A percentile compares a stretch with the other conserved stretches of the same genome.
phyloP scores from a whole-genome alignment of 2,329 filamentous ascomycete genomes.

The Cercospora zeina region DNA sequence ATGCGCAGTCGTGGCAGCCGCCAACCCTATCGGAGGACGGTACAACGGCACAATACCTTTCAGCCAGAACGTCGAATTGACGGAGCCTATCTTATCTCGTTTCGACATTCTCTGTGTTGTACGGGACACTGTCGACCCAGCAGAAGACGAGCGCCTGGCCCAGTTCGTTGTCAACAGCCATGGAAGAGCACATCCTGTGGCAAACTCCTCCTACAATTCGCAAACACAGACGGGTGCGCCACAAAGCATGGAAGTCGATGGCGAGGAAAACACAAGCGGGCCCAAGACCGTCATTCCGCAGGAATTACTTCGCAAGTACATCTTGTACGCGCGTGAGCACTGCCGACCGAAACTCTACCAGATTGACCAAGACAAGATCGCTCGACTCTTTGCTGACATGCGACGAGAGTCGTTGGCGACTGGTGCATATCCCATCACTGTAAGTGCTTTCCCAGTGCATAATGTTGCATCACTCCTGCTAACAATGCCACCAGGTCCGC shows the following conservation, averaged over 20 bases:
- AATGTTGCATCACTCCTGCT: not conserved
- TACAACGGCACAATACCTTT: constrained; percentile 98
- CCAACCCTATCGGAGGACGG: constrained; percentile 92
- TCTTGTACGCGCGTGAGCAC: constrained; percentile 87
- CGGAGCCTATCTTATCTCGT: constrained; percentile 94
- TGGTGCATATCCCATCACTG: constrained; percentile 95
- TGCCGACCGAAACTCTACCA: constrained; percentile 92
- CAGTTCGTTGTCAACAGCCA: constrained; percentile 95
- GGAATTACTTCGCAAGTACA: constrained; percentile 91
- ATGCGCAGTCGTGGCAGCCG: constrained; percentile 93
- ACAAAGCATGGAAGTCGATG: constrained; percentile 63
- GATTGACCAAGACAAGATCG: constrained; percentile 96
- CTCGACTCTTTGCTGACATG: constrained; percentile 94
- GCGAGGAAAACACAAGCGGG: constrained; percentile 47
- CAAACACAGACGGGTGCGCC: constrained; percentile 45
- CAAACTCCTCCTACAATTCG: constrained; percentile 40
- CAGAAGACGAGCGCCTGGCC: constrained; percentile 87
- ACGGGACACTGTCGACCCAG: constrained; percentile 88
- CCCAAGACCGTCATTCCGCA: constrained; percentile 77
- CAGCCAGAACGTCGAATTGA: constrained; percentile 92
- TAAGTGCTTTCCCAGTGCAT: constrained; percentile 53
- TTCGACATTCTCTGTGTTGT: constrained; percentile 98
- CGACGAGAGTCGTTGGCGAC: constrained; percentile 87
- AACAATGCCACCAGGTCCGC: constrained; percentile 66
- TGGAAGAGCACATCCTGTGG: constrained; percentile 76